Evolutionary conservation across 441 rosid species (phyloP), one percentile per base, ranked within the genome.

Genomic region (Euphorbia celastroides): DNA sequence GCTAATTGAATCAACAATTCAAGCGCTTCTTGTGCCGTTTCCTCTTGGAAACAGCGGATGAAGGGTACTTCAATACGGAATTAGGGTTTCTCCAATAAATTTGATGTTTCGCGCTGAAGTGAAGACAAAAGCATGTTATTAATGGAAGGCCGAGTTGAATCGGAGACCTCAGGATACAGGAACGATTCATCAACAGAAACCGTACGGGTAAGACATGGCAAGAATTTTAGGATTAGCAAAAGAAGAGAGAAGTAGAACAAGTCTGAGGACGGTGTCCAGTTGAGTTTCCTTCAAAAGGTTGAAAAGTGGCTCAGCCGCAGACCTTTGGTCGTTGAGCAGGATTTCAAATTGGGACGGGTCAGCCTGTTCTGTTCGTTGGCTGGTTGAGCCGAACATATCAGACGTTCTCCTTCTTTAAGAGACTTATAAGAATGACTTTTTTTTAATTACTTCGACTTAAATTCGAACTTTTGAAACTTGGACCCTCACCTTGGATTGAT

Each of bases 1-100:
- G 98, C 98, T 79, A 92, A 71, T 70, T 92, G 97, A 27, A 92
- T 92, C 75, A 92, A 66, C 77, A 90, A 78, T 76, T 90, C 98
- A 13, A 92, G 75, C 4, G 98, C 97, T 71, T 92, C 98, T 70
- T 90, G 98, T 0, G 98, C 98, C 0, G 95, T 88, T 0, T 84
- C 87, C 78, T 92, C 98, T 5, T 84, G 84, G 71, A 60, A 92
- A 90, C 17, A 92, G 84, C 22, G 82, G 75, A 65, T 88, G 98
- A 55, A 92, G 84, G 66, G 84, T 87, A 75, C 81, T 90, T 57
- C 88, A 78, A 71, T 84, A 86, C 14, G 93, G 96, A 44, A 82
- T 81, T 64, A 92, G 73, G 55, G 82, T 82, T 57, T 90, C 96
- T 11, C 97, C 97, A 38, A 90, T 81, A 58, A 84, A 88, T 89